phyloP scores from a whole-genome alignment of 768 basidiomycete species.

The Strobilomyces dryophilus region DNA sequence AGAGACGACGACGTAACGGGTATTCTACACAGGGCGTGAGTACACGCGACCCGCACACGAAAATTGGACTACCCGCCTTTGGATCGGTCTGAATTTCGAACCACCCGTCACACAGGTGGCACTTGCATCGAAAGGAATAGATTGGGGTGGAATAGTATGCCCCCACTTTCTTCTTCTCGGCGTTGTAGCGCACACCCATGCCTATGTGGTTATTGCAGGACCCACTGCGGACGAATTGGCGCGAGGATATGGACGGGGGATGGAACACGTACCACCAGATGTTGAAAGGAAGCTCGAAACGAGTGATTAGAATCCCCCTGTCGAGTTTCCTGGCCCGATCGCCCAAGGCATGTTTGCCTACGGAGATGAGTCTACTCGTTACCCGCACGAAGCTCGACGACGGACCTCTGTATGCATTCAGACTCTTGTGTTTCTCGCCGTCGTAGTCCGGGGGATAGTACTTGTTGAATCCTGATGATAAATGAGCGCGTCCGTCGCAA shows the following conservation, averaged over 20 bases:
- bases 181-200: conserved; percentile 99
- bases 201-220: conserved; percentile 96
- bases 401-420: conserved; percentile 68
- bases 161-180: conserved; percentile 97
- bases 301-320: conserved; percentile 91
- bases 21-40: conserved; percentile 56
- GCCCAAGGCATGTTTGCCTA: conserved; percentile 92
- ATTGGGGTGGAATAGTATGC: conserved; percentile 94
- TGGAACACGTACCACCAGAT: conserved; percentile 78
- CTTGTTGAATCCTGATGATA: conserved; percentile 60
- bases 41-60: neutral
- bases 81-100: conserved; percentile 98
- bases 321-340: conserved; percentile 93
- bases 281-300: conserved; percentile 95
- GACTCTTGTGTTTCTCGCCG: conserved; percentile 62
- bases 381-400: neutral
- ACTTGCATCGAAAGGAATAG: conserved; percentile 95
- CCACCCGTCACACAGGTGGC: conserved; percentile 94
- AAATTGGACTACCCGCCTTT: conserved; percentile 50
- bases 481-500: conserved; percentile 4
- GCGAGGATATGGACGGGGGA: too few relatives aligned
- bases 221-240: conserved; percentile 46
- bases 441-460: conserved; percentile 80
- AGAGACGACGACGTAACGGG: conserved; percentile 86
- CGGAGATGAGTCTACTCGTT: neutral